These are phyloP conservation scores for Serendipita vermifera DNA, from an alignment of 768 basidiomycete species.

Conservation along the genomic window DNA sequence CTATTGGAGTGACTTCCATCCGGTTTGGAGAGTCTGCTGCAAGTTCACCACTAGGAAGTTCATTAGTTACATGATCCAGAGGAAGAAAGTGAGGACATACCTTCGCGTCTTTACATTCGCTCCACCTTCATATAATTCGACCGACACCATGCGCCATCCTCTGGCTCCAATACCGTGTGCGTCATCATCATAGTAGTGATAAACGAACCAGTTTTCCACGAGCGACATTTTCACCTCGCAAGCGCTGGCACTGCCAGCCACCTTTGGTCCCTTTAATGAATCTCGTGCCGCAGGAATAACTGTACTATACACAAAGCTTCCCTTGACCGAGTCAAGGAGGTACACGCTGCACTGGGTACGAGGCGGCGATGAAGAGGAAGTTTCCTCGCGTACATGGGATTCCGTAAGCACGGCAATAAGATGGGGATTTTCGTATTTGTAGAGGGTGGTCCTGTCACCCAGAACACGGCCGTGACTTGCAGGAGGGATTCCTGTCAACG, in stretches of 20 bases:
- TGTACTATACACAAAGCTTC: conserved; percentile 57
- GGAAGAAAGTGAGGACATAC: conserved; percentile 24
- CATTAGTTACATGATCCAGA: not conserved
- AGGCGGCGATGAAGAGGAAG: not conserved
- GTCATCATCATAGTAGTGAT: conserved; percentile 61
- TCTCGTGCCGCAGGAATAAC: conserved; percentile 32
- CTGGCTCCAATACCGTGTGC: conserved; percentile 37
- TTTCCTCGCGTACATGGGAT: conserved; percentile 18
- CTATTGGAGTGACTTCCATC: conserved; percentile 41
- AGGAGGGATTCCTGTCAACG: conserved; percentile 32
- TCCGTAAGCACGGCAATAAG: conserved; percentile 53
- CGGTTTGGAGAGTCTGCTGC: conserved; percentile 44
- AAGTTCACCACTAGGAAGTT: conserved; percentile 34
- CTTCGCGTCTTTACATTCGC: conserved; percentile 59
- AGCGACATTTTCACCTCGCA: conserved; percentile 61
- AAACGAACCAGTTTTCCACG: conserved; percentile 88
- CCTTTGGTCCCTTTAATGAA: not conserved
- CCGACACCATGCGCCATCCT: conserved; percentile 60
- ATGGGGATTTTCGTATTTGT: conserved; percentile 88
- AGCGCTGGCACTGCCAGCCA: conserved; percentile 20
- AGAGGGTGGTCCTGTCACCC: conserved; percentile 76
- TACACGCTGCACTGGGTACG: conserved; percentile 46
- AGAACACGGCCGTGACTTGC: conserved; percentile 76
- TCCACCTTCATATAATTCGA: conserved; percentile 80
- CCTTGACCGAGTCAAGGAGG: conserved; percentile 68